Evolutionary conservation across 2,329 filamentous ascomycete genomes (phyloP), one percentile per base, ranked within the genome.

Genomic region (Coniochaeta pulveracea): DNA sequence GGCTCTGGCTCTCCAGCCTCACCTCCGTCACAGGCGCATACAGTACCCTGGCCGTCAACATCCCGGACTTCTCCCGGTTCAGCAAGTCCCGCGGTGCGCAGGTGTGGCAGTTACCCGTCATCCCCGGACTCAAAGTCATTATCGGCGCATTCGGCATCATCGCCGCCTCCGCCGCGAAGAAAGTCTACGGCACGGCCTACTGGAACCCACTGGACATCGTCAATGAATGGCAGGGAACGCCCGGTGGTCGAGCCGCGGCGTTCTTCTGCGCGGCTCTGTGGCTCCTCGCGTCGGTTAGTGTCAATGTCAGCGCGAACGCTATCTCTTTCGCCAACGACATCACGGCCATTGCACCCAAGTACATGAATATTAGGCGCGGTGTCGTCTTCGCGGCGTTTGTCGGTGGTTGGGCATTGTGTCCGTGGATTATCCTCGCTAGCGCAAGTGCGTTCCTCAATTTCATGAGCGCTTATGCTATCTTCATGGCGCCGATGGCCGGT

Each of bases 281-380:
- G 44, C 38, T 44, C 0, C 54, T 72, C 4, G 64, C 64, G 2
- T 58, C 63, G 10, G 56, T 70, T 5, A 62, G 66, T n/a, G 64
- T 63, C 6, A 73, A 72, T 40, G 60, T 72, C 34, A 58, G 58
- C 2, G 64, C 65, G 3, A 72, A 72, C 45, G 59, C 55, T 0
- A 59, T 73, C 37, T 63, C 63, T 1, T 65, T 63, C 10, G 68
- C 66, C 6, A 72, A 69, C 38, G 69, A 72, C 44, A 45, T 72
- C 34, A 65, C 63, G 0, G 62, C 63, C 2, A 46, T 73, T 7
- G 61, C 67, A 23, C 70, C 70, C 0, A 56, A 56, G 23, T 72
- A 60, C 42, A 51, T 73, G 45, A 69, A 72, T 47, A 64, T 69
- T 36, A 54, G 61, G 11, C 56, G 64, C 3, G 64, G 64, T 0